Evolutionary conservation across 2,329 filamentous ascomycete genomes (phyloP).

Genomic region (Penicillium sp.): DNA sequence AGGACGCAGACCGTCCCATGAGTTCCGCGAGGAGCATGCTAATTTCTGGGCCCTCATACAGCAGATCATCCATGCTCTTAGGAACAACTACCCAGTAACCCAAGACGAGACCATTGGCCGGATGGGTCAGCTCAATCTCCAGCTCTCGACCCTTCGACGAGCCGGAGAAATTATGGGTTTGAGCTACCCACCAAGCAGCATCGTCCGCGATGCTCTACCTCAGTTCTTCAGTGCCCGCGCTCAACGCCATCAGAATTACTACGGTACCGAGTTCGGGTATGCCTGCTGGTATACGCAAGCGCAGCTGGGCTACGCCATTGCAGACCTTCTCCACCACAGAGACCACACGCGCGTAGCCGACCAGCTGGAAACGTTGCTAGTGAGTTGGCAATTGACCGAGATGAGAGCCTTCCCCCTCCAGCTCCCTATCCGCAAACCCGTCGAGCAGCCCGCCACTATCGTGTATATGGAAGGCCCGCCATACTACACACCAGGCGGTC

Average conservation of each 20-base stretch:
- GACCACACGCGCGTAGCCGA: neutral
- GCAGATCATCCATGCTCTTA: neutral
- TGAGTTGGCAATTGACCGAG: neutral
- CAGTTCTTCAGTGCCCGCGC: neutral
- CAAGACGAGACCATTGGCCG: neutral
- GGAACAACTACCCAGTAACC: neutral
- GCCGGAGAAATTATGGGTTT: neutral
- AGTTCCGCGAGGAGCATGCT: neutral
- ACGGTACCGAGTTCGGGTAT: neutral
- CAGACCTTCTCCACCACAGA: neutral
- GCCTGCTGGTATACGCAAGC: slow-evolving; percentile 4
- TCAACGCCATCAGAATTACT: slow-evolving; percentile 2
- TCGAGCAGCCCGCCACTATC: neutral
- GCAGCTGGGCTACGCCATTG: neutral
- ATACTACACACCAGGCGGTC: neutral
- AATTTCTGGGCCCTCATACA: neutral
- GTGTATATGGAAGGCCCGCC: neutral
- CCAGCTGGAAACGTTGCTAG: neutral
- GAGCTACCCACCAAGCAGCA: neutral
- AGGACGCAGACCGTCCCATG: neutral
- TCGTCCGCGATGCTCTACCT: neutral
- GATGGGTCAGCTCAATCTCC: neutral
- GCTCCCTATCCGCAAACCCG: neutral
- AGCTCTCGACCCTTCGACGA: neutral
- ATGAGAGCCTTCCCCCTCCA: neutral